Base-by-base conservation (phyloP, 352 stramenopile species). In the Globisporangium nunn region DNA sequence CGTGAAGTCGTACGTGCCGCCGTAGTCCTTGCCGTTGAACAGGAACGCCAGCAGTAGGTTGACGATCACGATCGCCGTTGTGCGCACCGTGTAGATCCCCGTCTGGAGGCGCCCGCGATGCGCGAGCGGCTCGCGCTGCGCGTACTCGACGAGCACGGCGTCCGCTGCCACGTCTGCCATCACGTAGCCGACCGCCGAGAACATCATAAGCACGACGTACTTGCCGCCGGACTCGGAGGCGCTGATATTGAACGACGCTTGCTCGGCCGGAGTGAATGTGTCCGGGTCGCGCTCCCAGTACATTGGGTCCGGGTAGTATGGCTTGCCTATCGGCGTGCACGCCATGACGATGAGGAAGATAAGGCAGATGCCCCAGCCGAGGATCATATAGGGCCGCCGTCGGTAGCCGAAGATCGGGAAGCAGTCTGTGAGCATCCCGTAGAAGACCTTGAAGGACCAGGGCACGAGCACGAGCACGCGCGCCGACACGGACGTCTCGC, bases 141-240 rank as follows among this genome's bases (percentile, higher is more conserved):
- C 64, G 14, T 75, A 47, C 12, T 56, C 56, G 23, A 61, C 56
- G n/a, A 61, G 23, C 4, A 61, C 28, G 7, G 70, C 80, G 66
- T 95, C 85, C 39, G 78, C 73, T 18, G 72, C 75, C 1, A 93
- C 81, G 58, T 93, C 84, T 4, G 84, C 73, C 50, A 91, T 74
- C 12, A 93, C 67, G 59, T 93, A 93, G 37, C 83, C 83, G 41
- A 85, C 54, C 2, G 81, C 78, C 0, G 81, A 75, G 29, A 91
- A 52, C 53, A 90, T 78, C 71, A 95, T 87, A 43, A 84, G 58
- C 17, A 87, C 63, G n/a, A 84, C 66, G 62, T 86, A 90, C 61
- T 77, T 79, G 59, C 51, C 68, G 12, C 66, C 75, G 30, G 72
- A 37, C 4, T 66, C 59, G 1, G 59, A 37, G 8, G 76, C 76